These are phyloP conservation scores for Plasmopara viticola DNA, from an alignment of 352 stramenopile species.

Conservation along the genomic window DNA sequence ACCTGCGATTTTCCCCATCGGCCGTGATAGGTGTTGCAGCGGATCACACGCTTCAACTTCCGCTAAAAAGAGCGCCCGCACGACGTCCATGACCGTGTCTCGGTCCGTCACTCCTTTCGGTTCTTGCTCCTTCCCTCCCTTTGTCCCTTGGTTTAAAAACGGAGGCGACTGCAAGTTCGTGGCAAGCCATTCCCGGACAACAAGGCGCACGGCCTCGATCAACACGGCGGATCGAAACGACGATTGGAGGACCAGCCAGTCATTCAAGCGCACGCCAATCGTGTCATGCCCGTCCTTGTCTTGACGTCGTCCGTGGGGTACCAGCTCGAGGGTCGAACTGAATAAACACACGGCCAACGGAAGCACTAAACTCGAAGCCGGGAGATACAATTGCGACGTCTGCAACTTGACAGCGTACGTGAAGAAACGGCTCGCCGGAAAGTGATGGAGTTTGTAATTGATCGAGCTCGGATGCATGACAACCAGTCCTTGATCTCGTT, in stretches of 20 bases:
- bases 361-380: conserved; percentile 56
- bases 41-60: conserved; percentile 48
- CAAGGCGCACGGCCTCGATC: conserved; percentile 38
- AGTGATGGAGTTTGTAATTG: conserved; percentile 53
- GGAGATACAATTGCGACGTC: conserved; percentile 79
- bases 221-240: conserved; percentile 52
- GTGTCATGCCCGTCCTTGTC: conserved; percentile 25
- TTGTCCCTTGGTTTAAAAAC: conserved; percentile 9
- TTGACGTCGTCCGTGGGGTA: conserved; percentile 40
- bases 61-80: conserved; percentile 33
- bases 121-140: conserved; percentile 10
- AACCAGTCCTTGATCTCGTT: conserved; percentile 42
- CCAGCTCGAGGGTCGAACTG: conserved; percentile 49
- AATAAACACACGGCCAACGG: conserved; percentile 63
- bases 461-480: conserved; percentile 69
- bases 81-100: conserved; percentile 20
- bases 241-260: conserved; percentile 59
- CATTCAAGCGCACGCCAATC: conserved; percentile 57
- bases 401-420: conserved; percentile 78
- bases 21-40: conserved; percentile 36
- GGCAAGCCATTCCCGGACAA: conserved; percentile 28
- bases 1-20: no score
- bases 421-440: conserved; percentile 51
- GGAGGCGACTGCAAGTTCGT: conserved; percentile 33
- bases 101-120: conserved; percentile 1